phyloP scores from a whole-genome alignment of 306 rosid species.

The Arachis hypogaea region DNA sequence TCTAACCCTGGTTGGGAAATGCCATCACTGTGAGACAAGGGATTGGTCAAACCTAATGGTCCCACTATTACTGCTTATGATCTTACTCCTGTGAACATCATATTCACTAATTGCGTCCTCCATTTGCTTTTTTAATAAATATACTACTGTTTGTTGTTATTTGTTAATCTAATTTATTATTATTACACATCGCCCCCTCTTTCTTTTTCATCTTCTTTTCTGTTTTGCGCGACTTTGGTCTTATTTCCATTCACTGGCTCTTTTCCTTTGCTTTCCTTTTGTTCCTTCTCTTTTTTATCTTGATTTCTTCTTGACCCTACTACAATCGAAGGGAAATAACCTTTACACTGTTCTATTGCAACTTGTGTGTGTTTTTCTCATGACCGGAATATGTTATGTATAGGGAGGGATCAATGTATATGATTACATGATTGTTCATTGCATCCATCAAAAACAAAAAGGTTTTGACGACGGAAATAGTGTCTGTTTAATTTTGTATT shows the following conservation, averaged over 20 bases:
- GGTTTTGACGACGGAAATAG: conserved; percentile 24
- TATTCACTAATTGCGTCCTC: conserved; percentile 23
- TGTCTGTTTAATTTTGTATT: conserved; percentile 23
- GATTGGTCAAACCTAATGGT: conserved; percentile 60
- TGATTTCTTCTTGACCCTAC: conserved; percentile 31
- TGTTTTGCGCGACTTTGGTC: conserved; percentile 34
- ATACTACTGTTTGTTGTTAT: not conserved
- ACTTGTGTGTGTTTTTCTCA: conserved; percentile 20
- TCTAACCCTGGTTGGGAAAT: conserved; percentile 54
- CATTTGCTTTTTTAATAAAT: not conserved
- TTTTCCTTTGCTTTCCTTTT: conserved; percentile 14
- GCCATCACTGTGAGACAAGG: not conserved
- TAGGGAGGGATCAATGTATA: not conserved
- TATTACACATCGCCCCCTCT: conserved; percentile 38
- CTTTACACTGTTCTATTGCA: conserved; percentile 42
- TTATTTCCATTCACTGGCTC: conserved; percentile 16
- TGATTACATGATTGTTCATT: conserved; percentile 26
- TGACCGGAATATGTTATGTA: not conserved
- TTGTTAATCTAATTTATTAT: too few species aligned
- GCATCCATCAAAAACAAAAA: not conserved
- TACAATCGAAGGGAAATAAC: not conserved
- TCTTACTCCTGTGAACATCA: conserved; percentile 57
- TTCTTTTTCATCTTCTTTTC: not conserved
- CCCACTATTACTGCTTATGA: conserved; percentile 47
- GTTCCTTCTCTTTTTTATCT: not conserved